Evolutionary conservation across 2,329 filamentous ascomycete species (phyloP).

Genomic region (Lomentospora prolificans): DNA sequence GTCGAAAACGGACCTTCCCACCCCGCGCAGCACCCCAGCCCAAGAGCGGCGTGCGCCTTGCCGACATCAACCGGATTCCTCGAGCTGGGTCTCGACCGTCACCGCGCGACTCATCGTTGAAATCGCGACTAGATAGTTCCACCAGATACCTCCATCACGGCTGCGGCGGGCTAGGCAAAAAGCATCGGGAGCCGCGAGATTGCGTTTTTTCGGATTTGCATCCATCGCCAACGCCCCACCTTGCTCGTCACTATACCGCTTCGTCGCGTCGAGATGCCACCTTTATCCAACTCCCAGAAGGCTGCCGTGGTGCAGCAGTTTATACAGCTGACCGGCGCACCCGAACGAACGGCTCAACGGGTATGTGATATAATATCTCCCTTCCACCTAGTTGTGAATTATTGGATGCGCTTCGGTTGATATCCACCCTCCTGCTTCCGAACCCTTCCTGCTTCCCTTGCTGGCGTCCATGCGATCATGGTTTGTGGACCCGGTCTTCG

Average conservation of each 20-base stretch:
- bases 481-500: not conserved
- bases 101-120: too few species aligned
- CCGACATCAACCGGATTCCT: too few species aligned
- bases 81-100: too few species aligned
- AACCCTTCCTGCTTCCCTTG: not conserved
- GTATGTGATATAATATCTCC: constrained; percentile 24
- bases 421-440: not conserved
- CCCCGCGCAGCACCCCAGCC: too few species aligned
- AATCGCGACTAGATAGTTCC: too few species aligned
- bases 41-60: too few species aligned
- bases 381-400: not conserved
- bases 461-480: not conserved
- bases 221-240: not conserved
- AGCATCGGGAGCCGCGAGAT: too few species aligned
- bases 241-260: not conserved
- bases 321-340: constrained; percentile 30
- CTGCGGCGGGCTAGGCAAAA: too few species aligned
- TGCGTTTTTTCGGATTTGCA: not conserved
- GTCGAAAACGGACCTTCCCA: too few species aligned
- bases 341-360: constrained; percentile 32
- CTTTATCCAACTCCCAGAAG: constrained; percentile 26
- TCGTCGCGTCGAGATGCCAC: constrained; percentile 21
- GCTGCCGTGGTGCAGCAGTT: constrained; percentile 32
- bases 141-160: too few species aligned
- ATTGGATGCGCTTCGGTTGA: not conserved